Percentiles rank a stretch among this genome's conserved stretches.
phyloP scores from a whole-genome alignment of 345 rosid species.

The Arabis hirsuta region DNA sequence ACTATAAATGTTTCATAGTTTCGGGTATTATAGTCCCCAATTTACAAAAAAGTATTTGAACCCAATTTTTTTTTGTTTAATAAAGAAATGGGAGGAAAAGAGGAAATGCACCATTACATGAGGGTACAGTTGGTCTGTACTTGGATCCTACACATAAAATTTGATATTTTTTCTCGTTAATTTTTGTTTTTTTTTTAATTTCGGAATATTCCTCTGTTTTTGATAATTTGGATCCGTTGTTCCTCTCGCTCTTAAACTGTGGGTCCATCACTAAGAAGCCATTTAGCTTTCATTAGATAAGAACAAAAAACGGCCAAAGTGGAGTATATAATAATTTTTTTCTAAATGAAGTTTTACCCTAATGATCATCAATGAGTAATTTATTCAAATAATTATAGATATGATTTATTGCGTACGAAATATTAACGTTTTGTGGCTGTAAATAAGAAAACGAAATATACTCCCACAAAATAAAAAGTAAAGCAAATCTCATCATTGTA shows the following conservation, averaged over 20 bases:
- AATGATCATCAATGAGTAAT: not conserved
- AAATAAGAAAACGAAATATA: not conserved
- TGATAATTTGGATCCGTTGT: not conserved
- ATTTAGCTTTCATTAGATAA: constrained; percentile 24
- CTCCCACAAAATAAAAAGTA: not conserved
- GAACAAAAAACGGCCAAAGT: constrained; percentile 3
- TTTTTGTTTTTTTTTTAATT: constrained; percentile 24
- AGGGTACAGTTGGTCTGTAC: constrained; percentile 41
- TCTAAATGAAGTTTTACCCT: not conserved
- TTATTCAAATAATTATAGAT: not conserved
- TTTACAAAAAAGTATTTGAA: constrained; percentile 20
- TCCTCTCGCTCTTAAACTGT: not conserved
- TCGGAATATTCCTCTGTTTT: constrained; percentile 25
- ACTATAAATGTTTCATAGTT: constrained; percentile 21
- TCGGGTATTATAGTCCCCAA: constrained; percentile 17
- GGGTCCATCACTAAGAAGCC: constrained; percentile 24
- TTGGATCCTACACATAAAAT: constrained; percentile 3
- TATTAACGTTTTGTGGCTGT: not conserved
- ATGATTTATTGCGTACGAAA: not conserved
- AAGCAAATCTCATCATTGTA: constrained; percentile 39
- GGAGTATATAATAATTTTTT: not conserved
- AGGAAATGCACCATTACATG: constrained; percentile 36
- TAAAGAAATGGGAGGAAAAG: not conserved
- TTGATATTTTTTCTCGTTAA: not conserved
- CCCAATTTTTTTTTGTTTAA: not conserved